Conservation (phyloP, 2,329 filamentous ascomycete genomes). For the Colletotrichum limetticola region DNA sequence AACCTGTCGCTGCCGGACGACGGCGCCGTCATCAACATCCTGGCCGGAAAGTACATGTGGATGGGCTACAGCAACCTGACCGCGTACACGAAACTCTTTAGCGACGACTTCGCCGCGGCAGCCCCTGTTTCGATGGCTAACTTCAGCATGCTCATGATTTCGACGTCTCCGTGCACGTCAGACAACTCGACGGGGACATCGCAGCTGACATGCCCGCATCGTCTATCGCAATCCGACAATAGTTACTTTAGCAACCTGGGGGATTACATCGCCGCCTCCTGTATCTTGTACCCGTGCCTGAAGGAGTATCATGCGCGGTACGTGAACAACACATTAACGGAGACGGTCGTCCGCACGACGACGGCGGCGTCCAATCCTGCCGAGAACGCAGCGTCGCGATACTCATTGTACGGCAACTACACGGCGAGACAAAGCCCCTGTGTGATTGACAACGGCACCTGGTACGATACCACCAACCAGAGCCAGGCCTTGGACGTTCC, state of each 20-base stretch:
- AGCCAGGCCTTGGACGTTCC: not conserved
- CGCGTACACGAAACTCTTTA: conserved; percentile 7
- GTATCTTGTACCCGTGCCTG: conserved; percentile 20
- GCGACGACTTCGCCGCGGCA: not conserved
- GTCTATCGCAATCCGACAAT: not conserved
- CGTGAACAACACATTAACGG: conserved; percentile 3
- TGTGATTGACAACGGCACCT: conserved; percentile 20
- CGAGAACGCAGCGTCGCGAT: not conserved
- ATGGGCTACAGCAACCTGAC: conserved; percentile 26
- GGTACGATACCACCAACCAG: conserved; percentile 9
- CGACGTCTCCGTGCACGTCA: conserved; percentile 4
- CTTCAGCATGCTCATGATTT: conserved; percentile 20
- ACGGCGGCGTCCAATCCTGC: not conserved
- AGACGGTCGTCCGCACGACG: conserved; percentile 25
- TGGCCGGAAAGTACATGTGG: conserved; percentile 20
- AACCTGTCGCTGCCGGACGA: conserved; percentile 23
- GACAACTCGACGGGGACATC: not conserved
- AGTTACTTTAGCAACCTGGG: not conserved
- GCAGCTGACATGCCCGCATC: conserved; percentile 16
- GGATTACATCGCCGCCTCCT: conserved; percentile 19
- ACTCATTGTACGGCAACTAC: conserved; percentile 13
- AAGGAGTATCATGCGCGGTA: conserved; percentile 18
- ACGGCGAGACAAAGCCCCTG: conserved; percentile 13
- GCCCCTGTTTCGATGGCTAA: conserved; percentile 18
- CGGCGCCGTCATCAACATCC: conserved; percentile 17